phyloP scores from a whole-genome alignment of 2,329 filamentous ascomycete species.

The Fusarium globosum region DNA sequence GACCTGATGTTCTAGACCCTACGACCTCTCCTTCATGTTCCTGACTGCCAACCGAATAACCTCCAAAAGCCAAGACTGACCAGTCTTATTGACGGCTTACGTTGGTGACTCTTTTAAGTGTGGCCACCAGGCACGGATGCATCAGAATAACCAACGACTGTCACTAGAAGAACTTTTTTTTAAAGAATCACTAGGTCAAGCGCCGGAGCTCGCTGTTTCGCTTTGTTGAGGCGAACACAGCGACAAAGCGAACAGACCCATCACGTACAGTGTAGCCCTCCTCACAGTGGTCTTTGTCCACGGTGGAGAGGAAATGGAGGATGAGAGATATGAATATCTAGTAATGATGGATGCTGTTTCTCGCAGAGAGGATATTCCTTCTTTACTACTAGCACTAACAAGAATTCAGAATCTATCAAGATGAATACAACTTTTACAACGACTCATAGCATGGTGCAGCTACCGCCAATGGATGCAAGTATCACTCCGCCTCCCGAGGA shows the following conservation, averaged over 20 bases:
- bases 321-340: constrained; percentile 31
- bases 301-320: background rate
- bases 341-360: constrained; percentile 1
- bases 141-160: constrained; percentile 23
- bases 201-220: constrained; percentile 24
- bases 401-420: constrained; percentile 3
- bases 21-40: constrained; percentile 13
- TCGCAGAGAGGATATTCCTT: background rate
- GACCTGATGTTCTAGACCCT: constrained; percentile 19
- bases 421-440: constrained; percentile 31
- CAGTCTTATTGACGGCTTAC: constrained; percentile 17
- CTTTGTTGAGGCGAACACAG: constrained; percentile 30
- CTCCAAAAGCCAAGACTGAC: constrained; percentile 4
- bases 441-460: constrained; percentile 13
- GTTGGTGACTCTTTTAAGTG: constrained; percentile 11
- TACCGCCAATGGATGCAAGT: constrained; percentile 35
- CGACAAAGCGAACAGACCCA: constrained; percentile 37
- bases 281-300: constrained; percentile 22
- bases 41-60: constrained; percentile 27
- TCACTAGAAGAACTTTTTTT: constrained; percentile 12
- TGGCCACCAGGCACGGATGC: constrained; percentile 34
- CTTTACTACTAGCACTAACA: constrained; percentile 10
- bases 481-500: constrained; percentile 35
- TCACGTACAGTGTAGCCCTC: constrained; percentile 18
- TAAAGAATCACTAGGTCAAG: constrained; percentile 8